Conservation (phyloP, 2,329 filamentous ascomycete species). For the Aureobasidium sp. region DNA sequence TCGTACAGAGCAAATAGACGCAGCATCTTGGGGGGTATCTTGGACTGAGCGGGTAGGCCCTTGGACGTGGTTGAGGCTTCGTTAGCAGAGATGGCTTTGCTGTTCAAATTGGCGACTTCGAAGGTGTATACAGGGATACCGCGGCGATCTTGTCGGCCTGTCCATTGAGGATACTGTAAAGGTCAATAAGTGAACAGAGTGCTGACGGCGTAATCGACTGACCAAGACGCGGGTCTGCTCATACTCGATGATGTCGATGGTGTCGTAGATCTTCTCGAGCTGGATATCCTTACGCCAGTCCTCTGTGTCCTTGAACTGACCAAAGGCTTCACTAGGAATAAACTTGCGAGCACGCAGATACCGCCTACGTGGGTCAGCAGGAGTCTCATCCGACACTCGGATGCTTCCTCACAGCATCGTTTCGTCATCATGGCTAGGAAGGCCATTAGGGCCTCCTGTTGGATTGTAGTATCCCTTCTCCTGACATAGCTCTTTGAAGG, state of each 20-base stretch:
- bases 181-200: background rate
- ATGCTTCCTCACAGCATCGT: conserved; percentile 68
- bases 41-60: conserved; percentile 62
- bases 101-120: conserved; percentile 85
- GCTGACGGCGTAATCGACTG: conserved; percentile 28
- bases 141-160: conserved; percentile 87
- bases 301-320: conserved; percentile 90
- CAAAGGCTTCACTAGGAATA: conserved; percentile 77
- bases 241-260: conserved; percentile 87
- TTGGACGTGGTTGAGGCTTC: conserved; percentile 71
- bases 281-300: conserved; percentile 86
- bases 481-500: conserved; percentile 76
- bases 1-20: conserved; percentile 95
- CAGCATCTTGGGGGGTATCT: conserved; percentile 78
- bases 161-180: conserved; percentile 91
- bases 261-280: conserved; percentile 82
- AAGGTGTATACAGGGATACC: conserved; percentile 95
- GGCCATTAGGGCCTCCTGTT: conserved; percentile 34
- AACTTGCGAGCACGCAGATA: conserved; percentile 90
- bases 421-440: conserved; percentile 76
- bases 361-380: conserved; percentile 61
- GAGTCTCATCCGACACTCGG: background rate
- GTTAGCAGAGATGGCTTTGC: conserved; percentile 83
- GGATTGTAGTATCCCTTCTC: conserved; percentile 71
- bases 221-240: conserved; percentile 83